Conservation (phyloP, 2,329 filamentous ascomycete species). For the Aspergillus novoparasiticus region DNA sequence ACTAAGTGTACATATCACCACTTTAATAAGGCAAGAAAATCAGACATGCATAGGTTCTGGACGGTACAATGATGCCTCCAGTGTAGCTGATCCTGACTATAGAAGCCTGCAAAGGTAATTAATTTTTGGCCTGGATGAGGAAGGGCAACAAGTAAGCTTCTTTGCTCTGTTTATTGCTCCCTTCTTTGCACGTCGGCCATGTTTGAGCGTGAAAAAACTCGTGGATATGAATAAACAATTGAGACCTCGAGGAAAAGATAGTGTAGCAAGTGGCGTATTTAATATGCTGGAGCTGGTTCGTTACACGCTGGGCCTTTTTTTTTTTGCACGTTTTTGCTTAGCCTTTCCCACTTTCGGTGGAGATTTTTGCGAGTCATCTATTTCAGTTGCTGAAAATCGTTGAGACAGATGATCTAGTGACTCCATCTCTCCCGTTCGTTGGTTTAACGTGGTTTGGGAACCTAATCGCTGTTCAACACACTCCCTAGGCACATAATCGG, state of each 20-base stretch:
- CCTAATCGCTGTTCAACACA: constrained; percentile 43
- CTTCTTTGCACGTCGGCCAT: not conserved
- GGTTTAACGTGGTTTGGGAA: constrained; percentile 16
- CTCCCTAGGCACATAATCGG: constrained; percentile 48
- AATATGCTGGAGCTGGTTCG: constrained; percentile 46
- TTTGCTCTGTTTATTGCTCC: not conserved
- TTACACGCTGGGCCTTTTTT: constrained; percentile 35
- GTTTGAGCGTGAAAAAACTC: constrained; percentile 63
- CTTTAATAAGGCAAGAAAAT: too few relatives aligned
- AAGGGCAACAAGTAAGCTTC: not conserved
- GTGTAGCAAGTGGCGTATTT: constrained; percentile 79
- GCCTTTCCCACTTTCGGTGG: constrained; percentile 51
- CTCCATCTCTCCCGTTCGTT: constrained; percentile 10
- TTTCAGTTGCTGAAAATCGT: constrained; percentile 19
- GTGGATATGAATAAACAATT: constrained; percentile 73
- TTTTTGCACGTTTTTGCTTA: constrained; percentile 56
- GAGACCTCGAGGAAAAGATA: constrained; percentile 72
- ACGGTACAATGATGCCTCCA: not conserved
- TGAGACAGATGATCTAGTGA: constrained; percentile 18
- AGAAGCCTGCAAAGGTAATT: not conserved
- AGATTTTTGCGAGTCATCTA: constrained; percentile 24
- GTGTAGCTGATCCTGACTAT: not conserved
- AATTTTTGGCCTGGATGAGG: not conserved
- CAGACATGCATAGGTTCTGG: not conserved
- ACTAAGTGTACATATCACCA: not conserved